A percentile compares a stretch with the other conserved stretches of the same genome.
Conservation (phyloP, 2,329 filamentous ascomycete species). For the Colletotrichum higginsianum region DNA sequence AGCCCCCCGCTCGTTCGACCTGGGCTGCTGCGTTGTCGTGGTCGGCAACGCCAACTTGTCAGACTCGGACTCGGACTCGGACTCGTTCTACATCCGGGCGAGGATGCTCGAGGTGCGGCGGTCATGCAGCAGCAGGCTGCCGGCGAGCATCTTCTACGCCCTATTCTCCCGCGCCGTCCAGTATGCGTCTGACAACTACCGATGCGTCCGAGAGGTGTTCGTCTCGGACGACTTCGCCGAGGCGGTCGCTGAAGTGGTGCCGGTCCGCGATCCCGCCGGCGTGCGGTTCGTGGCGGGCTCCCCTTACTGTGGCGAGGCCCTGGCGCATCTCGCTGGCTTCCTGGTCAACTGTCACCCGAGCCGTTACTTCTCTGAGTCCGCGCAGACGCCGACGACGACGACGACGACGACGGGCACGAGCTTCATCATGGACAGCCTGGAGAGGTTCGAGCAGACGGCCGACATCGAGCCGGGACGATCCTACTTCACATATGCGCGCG, state of each 20-base stretch:
- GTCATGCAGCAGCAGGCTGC: background rate
- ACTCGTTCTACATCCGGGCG: slow-evolving; percentile 12
- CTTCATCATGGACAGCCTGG: slow-evolving; percentile 25
- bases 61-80: background rate
- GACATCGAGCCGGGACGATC: background rate
- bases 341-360: slow-evolving; percentile 3
- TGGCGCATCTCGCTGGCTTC: slow-evolving; percentile 22
- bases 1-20: background rate
- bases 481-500: slow-evolving; percentile 5
- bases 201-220: slow-evolving; percentile 3
- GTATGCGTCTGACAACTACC: background rate
- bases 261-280: background rate
- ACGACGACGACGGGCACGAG: background rate
- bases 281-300: slow-evolving; percentile 3
- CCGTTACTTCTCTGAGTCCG: background rate
- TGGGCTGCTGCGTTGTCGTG: background rate
- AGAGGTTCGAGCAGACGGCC: background rate
- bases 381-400: too few species aligned
- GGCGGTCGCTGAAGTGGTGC: slow-evolving; percentile 14
- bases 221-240: slow-evolving; percentile 22
- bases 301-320: slow-evolving; percentile 11
- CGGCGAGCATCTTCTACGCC: slow-evolving; percentile 21
- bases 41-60: background rate
- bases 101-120: slow-evolving; percentile 10
- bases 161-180: slow-evolving; percentile 5